phyloP scores from a whole-genome alignment of 306 rosid genomes.

The Cucurbita ficifolia region DNA sequence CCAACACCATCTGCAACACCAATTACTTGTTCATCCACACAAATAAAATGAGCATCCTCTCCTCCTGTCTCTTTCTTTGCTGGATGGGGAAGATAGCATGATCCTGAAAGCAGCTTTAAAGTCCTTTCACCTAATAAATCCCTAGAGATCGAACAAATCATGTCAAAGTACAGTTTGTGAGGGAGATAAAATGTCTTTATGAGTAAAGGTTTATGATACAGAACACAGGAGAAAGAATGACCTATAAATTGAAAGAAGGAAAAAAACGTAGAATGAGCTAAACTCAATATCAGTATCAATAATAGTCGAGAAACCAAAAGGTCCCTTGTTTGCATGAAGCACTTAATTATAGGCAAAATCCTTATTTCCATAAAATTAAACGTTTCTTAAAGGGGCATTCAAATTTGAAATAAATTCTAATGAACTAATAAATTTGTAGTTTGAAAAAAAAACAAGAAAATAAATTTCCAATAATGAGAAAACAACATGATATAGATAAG shows the following conservation, averaged over 20 bases:
- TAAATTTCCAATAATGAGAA: background rate
- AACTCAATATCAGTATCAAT: background rate
- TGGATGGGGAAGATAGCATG: constrained; percentile 88
- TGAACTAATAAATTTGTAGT: background rate
- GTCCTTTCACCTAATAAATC: constrained; percentile 24
- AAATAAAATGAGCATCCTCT: constrained; percentile 90
- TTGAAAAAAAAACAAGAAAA: background rate
- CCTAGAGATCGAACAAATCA: constrained; percentile 23
- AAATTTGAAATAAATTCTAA: background rate
- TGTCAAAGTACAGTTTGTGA: background rate
- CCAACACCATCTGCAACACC: constrained; percentile 97
- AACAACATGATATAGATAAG: background rate
- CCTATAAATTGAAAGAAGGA: background rate
- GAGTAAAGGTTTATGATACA: background rate
- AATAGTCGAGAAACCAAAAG: background rate
- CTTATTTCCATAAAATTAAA: background rate
- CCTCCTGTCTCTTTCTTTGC: constrained; percentile 80
- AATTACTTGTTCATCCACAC: constrained; percentile 52
- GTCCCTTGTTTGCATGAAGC: background rate
- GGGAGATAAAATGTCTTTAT: background rate
- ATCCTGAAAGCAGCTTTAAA: constrained; percentile 60
- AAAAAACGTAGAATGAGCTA: background rate
- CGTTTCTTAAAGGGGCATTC: background rate
- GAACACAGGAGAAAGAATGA: background rate
- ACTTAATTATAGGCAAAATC: background rate